Base-by-base conservation (phyloP, 202 grass and related monocot genomes). In the Schoenoplectus triqueter region DNA sequence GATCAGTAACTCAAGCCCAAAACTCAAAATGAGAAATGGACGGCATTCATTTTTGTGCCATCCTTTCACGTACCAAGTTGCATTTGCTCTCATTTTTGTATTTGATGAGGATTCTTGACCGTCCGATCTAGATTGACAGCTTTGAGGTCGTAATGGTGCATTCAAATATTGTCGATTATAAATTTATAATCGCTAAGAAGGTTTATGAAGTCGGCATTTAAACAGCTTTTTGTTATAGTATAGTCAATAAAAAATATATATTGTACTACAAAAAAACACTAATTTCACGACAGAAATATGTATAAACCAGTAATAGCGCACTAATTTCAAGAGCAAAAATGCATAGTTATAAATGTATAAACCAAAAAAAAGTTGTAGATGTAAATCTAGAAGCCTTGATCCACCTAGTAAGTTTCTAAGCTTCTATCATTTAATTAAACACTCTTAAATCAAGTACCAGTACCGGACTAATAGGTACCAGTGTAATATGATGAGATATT, bases 381-480 rank as follows among this genome's bases (percentile, higher is more conserved):
- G 31, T 31, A 31, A 31, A 31, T 8, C 39, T 31, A 31, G 31
- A 68, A 3, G 10, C 10, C 41, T 49, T 14, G 9, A 10, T 7
- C n/a, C 42, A 31, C 31, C 31, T 31, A 31, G 31, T 31, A 31
- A 31, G 31, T 31, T 47, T 70, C 7, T 3, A 6, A 17, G 14
- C 39, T 70, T 46, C 2, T 1, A 54, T 52, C 0, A 77, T 15
- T 2, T 57, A 40, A 31, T 31, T 31, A 31, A 78, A n/a, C 31
- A 44, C 60, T 61, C 39, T 39, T n/a, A 61, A 19, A 79, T 42
- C 7, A 79, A 60, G 0, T 61, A 79, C 55, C 75, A 79, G 75
- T 18, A 60, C 55, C 31, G 10, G 21, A 1, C 51, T n/a, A 6
- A 2, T 59, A 7, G 9, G 22, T 79, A 79, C 75, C 39, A 61